Evolutionary conservation across 306 rosid species (phyloP).

Genomic region (Cicer chorassanicum): DNA sequence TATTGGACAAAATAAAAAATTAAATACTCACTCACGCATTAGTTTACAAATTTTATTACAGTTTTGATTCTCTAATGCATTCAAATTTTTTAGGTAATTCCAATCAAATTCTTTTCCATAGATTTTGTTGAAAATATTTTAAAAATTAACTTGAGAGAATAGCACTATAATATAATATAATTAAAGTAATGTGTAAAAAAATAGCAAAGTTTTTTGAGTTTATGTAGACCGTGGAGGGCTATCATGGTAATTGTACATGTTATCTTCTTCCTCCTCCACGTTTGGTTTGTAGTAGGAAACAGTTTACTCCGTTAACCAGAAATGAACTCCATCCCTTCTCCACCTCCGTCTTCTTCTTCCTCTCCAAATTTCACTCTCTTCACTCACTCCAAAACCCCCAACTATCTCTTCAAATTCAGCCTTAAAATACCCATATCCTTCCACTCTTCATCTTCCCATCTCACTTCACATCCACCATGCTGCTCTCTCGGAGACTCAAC

Average conservation of each 20-base stretch:
- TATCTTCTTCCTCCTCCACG: constrained; percentile 50
- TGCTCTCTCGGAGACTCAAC: constrained; percentile 62
- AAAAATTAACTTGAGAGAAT: no score
- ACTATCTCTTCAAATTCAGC: constrained; percentile 51
- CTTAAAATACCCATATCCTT: constrained; percentile 56
- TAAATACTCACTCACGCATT: no score
- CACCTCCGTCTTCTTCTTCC: constrained; percentile 53
- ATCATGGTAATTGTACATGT: constrained; percentile 39
- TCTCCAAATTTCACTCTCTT: constrained; percentile 59
- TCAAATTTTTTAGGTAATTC: no score
- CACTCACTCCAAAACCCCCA: constrained; percentile 64
- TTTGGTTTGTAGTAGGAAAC: constrained; percentile 39
- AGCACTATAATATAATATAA: no score
- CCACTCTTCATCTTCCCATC: constrained; percentile 48
- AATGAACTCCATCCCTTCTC: constrained; percentile 58
- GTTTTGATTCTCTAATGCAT: no score
- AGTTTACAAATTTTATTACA: no score
- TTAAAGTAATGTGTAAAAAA: no score
- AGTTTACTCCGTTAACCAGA: constrained; percentile 54
- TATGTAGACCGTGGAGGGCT: constrained; percentile 40
- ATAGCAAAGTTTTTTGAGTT: no score
- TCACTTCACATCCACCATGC: constrained; percentile 47
- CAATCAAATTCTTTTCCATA: no score
- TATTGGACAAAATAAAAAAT: no score
- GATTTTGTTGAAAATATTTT: no score